Evolutionary conservation across 257 asterid species (phyloP), one percentile per base, ranked within the genome.

Genomic region (Craterostigma plantagineum): DNA sequence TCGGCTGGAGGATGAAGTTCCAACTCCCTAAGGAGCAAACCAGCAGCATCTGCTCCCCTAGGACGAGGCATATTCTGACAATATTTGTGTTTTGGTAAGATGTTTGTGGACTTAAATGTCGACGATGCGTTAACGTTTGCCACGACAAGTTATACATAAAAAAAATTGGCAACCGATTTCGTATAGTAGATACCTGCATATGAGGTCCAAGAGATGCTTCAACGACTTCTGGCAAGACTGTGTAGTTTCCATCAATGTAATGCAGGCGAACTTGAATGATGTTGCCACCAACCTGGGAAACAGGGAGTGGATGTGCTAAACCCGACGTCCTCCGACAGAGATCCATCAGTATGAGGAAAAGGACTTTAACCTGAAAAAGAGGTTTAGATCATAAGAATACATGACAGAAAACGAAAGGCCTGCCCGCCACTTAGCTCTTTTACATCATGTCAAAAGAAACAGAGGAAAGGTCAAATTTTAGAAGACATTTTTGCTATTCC

Each of bases 21-120:
- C 69, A 90, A 59, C 70, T 90, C 99, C 45, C 99, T 81, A 33
- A 90, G 82, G 43, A 90, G 84, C 61, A 90, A 55, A 51, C 99
- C 99, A n/a, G 99, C 99, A 9, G 99, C 99, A 71, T 90, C 99
- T 43, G 95, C 95, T 61, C 99, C 99, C 68, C 95, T 83, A 33
- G 99, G 99, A 46, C 99, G 82, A 18, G 98, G 99, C 99, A 90
- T 90, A 59, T 79, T 83, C 99, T 90, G 73, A 23, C 30, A 23
- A 23, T 23, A 6, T 23, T 23, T 23, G n/a, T 23, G 4, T 23
- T 23, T 23, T 23, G 2, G 30, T 23, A 6, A 6, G 30, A 2
- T 6, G 6, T 23, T 23, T 23, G 30, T 23, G n/a, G n/a, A n/a
- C n/a, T n/a, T n/a, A n/a, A 23, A 36, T 1, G 14, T 36, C 40